Base-by-base conservation (phyloP, 805 yeast species). In the Metschnikowia bowlesiae region DNA sequence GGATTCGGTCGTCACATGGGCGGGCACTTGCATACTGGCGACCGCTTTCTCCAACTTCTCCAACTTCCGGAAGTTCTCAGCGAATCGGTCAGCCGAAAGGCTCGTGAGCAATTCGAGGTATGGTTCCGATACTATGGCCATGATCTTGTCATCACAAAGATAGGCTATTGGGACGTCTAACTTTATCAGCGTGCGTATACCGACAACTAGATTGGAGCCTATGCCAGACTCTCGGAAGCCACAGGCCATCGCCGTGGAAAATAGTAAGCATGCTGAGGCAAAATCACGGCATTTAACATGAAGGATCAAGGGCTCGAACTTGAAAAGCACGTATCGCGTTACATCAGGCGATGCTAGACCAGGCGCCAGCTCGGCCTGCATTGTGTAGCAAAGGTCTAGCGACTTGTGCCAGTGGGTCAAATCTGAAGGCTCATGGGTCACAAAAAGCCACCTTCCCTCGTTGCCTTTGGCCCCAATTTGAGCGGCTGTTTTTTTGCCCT, bases 221-320 rank as follows among this genome's bases (percentile, higher is more conserved):
- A 89, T 87, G 0, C 96, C 96, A 31, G 88, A 78, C 65, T 89
- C 96, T 60, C 96, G 75, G 61, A 85, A 89, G 2, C 96, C 96
- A 67, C 94, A 85, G 2, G 79, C 76, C 88, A 89, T 84, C 0
- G 96, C 96, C 0, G 79, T 67, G 35, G 83, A 79, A 55, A 83
- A 87, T 9, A 89, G 64, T 37, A 67, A 67, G n/a, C 76, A 73
- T 0, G 96, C 96, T 5, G 75, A 66, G 11, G 66, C 70, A 28
- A 74, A 66, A 56, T 81, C 77, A 42, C 92, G 74, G 60, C 96
- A 87, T 60, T 87, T 85, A 5, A 89, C 89, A 65, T 89, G 96
- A 44, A 89, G 68, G 44, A 89, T 89, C 64, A 89, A 75, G 3
- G 96, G 95, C 67, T 89, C 96, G 57, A 83, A 89, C 60, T 90